phyloP scores from a whole-genome alignment of 2,329 filamentous ascomycete genomes.

The Phoma herbarum region DNA sequence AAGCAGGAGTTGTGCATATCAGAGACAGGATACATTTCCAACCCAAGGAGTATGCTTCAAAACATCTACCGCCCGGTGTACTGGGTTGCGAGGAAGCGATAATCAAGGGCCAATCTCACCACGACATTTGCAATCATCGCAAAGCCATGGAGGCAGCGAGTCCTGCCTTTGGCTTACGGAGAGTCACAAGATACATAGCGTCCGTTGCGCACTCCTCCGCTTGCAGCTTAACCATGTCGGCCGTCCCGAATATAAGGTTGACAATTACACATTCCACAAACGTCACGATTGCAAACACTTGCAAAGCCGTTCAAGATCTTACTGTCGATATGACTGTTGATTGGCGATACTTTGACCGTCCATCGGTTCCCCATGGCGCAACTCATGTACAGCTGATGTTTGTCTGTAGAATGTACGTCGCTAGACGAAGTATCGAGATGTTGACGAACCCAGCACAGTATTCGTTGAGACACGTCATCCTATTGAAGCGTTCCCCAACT shows the following conservation, averaged over 20 bases:
- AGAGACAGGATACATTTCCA: conserved; percentile 87
- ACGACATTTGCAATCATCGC: neutral
- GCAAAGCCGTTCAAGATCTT: neutral
- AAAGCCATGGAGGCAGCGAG: neutral
- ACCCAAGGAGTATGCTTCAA: conserved; percentile 83
- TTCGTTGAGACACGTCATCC: neutral
- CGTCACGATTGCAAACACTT: neutral
- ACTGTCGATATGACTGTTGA: neutral
- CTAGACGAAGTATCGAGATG: neutral
- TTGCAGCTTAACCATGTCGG: neutral
- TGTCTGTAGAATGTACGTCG: neutral
- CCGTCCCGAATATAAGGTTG: too few species aligned
- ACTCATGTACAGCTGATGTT: neutral
- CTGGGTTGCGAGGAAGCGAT: conserved; percentile 84
- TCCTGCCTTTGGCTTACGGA: neutral
- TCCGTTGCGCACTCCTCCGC: neutral
- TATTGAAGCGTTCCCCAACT: neutral
- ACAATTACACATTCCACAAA: neutral
- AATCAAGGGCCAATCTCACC: neutral
- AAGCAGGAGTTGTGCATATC: conserved; percentile 63
- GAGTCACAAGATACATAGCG: neutral
- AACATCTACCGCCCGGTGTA: conserved; percentile 81
- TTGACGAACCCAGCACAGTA: neutral
- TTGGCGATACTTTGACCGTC: neutral
- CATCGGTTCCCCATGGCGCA: neutral